Conservation (phyloP, 306 rosid genomes). For the Dalbergia cultrata region DNA sequence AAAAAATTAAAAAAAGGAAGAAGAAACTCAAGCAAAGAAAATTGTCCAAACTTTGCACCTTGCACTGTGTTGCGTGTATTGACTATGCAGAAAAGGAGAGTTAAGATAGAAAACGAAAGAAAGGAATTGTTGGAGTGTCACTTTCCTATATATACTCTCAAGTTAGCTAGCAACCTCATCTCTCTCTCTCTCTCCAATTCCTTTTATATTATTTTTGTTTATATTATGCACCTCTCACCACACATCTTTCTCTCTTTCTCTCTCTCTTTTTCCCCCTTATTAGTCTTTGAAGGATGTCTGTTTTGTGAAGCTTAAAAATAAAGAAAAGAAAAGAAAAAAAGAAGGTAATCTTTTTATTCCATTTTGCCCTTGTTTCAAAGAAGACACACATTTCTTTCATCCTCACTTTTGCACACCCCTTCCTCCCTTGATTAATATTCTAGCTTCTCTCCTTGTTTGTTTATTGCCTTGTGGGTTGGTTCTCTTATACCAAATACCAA, state of each 20-base stretch:
- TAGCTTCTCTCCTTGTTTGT: constrained; percentile 20
- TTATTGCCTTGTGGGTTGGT: constrained; percentile 33
- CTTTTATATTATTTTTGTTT: constrained; percentile 41
- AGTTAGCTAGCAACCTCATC: constrained; percentile 50
- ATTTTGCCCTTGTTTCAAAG: constrained; percentile 34
- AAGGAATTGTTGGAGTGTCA: constrained; percentile 77
- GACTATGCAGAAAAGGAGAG: constrained; percentile 55
- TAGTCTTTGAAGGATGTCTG: constrained; percentile 56
- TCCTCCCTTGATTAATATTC: constrained; percentile 33
- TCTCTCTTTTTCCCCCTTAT: constrained; percentile 11
- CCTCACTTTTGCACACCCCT: constrained; percentile 38
- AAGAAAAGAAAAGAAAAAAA: constrained; percentile 37
- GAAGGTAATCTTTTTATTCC: constrained; percentile 49
- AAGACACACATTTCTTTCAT: constrained; percentile 3
- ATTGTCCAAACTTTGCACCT: constrained; percentile 43
- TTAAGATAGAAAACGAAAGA: constrained; percentile 38
- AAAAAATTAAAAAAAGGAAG: neutral
- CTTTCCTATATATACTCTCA: constrained; percentile 85
- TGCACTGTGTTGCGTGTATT: constrained; percentile 61
- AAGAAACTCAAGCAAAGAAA: constrained; percentile 2
- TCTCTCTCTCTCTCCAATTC: neutral
- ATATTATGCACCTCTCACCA: constrained; percentile 51
- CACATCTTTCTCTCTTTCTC: constrained; percentile 21
- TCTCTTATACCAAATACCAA: constrained; percentile 24
- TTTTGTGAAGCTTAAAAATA: constrained; percentile 58